Base-by-base conservation (phyloP, 179 eudicot species). In the Beta lomatogona region DNA sequence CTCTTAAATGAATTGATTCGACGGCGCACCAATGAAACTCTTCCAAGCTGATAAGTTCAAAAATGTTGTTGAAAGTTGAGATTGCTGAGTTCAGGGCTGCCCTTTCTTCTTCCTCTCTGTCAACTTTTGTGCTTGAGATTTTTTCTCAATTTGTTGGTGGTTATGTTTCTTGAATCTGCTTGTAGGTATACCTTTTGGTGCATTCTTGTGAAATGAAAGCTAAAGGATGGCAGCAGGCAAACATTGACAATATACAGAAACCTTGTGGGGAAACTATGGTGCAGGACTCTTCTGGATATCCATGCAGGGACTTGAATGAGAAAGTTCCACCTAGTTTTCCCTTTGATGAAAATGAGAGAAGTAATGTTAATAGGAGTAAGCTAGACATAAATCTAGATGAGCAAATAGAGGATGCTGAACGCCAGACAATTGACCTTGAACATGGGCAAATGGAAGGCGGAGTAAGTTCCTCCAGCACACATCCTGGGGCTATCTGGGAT, bases 401-500 rank as follows among this genome's bases (percentile, higher is more conserved):
- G 75, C 87, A 57, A 78, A 75, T 87, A 82, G 86, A 82, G 52
- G 86, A 88, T 25, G 80, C 79, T 81, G 86, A 76, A 31, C 73
- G 75, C 80, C 77, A 63, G 84, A 58, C 79, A 73, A 68, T 68
- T 67, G 83, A 77, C 82, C 85, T 83, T 83, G 90, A 85, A 68
- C 86, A 85, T 80, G 87, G 86, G 87, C 85, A 84, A 52, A 57
- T n/a, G 60, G 80, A 80, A 48, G 58, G 68, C 58, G 89, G 79
- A 65, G 81, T 83, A 11, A 52, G 69, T 22, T 67, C 78, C 46
- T 81, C 70, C 36, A 84, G 81, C 64, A 71, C 82, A 82, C 44
- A 68, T 81, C 89, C 91, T 64, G 99, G 97, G 81, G 93, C 94
- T 70, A 76, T 83, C 74, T 96, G 99, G 99, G 98, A 96, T 85